phyloP scores from a whole-genome alignment of 164 flowering plant genomes.

The Piper betle region DNA sequence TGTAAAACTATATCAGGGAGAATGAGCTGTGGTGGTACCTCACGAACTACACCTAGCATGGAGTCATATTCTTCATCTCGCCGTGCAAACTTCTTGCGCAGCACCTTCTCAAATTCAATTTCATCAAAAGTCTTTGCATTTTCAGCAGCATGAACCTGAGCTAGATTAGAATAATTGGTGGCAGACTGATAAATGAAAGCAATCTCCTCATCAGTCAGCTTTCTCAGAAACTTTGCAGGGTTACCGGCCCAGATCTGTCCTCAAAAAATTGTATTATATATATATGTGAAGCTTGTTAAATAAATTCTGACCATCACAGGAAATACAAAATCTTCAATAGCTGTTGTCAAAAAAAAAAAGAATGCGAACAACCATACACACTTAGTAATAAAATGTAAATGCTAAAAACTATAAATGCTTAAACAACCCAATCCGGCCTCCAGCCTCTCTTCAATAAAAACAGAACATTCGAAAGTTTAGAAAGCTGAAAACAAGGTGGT shows the following conservation, averaged over 20 bases:
- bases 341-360: too few species aligned
- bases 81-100: constrained; percentile 80
- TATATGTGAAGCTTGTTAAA: neutral
- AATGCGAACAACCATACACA: too few species aligned
- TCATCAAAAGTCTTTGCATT: constrained; percentile 80
- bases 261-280: neutral
- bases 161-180: constrained; percentile 69
- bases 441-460: too few species aligned
- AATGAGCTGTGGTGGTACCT: constrained; percentile 60
- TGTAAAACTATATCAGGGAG: constrained; percentile 63
- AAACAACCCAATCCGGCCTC: too few species aligned
- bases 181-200: constrained; percentile 82
- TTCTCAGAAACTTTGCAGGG: constrained; percentile 87
- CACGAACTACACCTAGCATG: constrained; percentile 68
- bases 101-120: constrained; percentile 82
- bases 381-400: too few species aligned
- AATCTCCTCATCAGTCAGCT: constrained; percentile 82
- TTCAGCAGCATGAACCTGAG: constrained; percentile 87
- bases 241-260: constrained; percentile 94
- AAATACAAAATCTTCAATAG: too few species aligned
- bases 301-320: neutral
- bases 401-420: too few species aligned
- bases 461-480: too few species aligned
- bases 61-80: constrained; percentile 84
- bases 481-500: too few species aligned